A percentile compares a stretch with the other conserved stretches of the same genome.
Evolutionary conservation across 2,329 filamentous ascomycete genomes (phyloP).

Genomic region (Capronia americana): DNA sequence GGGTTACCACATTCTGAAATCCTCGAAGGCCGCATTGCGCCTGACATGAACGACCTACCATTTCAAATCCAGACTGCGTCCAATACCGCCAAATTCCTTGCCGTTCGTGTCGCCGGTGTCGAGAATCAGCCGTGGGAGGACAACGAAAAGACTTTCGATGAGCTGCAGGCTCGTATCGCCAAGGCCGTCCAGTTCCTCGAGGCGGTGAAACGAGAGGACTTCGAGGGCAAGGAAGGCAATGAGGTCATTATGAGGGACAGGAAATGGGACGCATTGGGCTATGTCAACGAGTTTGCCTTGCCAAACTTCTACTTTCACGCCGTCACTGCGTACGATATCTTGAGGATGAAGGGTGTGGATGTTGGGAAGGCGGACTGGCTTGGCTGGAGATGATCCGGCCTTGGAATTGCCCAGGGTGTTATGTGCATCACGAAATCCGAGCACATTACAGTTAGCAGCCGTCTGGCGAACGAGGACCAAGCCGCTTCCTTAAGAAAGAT

Average conservation of each 20-base stretch:
- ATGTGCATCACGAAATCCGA: neutral
- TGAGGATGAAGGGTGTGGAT: conserved; percentile 66
- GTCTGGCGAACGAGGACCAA: neutral
- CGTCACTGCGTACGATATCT: conserved; percentile 64
- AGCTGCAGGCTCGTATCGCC: conserved; percentile 57
- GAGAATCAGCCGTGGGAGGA: conserved; percentile 48
- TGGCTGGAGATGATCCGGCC: conserved; percentile 30
- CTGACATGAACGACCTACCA: conserved; percentile 58
- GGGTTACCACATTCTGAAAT: conserved; percentile 47
- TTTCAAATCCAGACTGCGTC: conserved; percentile 57
- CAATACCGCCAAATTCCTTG: conserved; percentile 52
- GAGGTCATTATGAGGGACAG: conserved; percentile 50
- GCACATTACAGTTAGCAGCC: neutral
- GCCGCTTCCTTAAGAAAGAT: neutral
- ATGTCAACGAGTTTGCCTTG: conserved; percentile 57
- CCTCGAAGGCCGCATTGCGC: conserved; percentile 51
- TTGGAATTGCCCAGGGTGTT: neutral
- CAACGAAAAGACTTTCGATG: conserved; percentile 56
- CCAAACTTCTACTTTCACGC: conserved; percentile 72
- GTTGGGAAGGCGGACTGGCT: conserved; percentile 68
- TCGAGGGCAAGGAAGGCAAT: conserved; percentile 53
- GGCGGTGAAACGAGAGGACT: conserved; percentile 48
- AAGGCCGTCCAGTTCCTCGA: conserved; percentile 57
- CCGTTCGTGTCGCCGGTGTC: conserved; percentile 48
- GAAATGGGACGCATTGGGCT: conserved; percentile 54